Evolutionary conservation across 2,329 filamentous ascomycete genomes (phyloP), one percentile per base, ranked within the genome.

Genomic region (Fusarium secorum): DNA sequence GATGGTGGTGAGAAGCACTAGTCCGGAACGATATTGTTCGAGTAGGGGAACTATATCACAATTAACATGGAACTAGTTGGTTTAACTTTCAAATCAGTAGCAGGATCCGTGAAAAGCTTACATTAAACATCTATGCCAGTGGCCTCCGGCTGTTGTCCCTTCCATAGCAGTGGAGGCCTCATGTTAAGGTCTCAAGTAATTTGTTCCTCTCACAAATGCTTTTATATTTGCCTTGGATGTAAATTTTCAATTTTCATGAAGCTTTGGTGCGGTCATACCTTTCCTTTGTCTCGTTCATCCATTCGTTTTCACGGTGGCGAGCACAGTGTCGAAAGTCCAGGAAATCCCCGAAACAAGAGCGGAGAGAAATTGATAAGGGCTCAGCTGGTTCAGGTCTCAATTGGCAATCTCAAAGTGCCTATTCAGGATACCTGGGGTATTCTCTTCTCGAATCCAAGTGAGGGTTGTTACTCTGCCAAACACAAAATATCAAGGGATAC

Each of bases 371-470:
- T n/a, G n/a, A n/a, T n/a, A n/a, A n/a, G n/a, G n/a, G n/a, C n/a
- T n/a, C n/a, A n/a, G n/a, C n/a, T n/a, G n/a, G n/a, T n/a, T n/a
- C 9, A 5, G 5, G 14, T 28, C 41, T 8, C 11, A 7, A 18
- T 24, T 24, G 11, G 3, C 15, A 42, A 8, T 10, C 22, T 24
- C 7, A 42, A 11, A 18, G 6, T 20, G 1, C 17, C 11, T 18
- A n/a, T n/a, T n/a, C n/a, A n/a, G 10, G 3, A 17, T 18, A 1
- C 7, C 2, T n/a, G 7, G 3, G 20, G 10, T 3, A 17, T 9
- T 5, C 4, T 17, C 18, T 48, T 11, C 7, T 18, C 7, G 6
- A 3, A 9, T 17, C 7, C 11, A 18, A 32, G 5, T 11, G 20
- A 11, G 7, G 4, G 3, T 4, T 14, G 41, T 9, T 18, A 11